Base-by-base conservation (phyloP, 306 rosid genomes). In the Trichosanthes truncata region DNA sequence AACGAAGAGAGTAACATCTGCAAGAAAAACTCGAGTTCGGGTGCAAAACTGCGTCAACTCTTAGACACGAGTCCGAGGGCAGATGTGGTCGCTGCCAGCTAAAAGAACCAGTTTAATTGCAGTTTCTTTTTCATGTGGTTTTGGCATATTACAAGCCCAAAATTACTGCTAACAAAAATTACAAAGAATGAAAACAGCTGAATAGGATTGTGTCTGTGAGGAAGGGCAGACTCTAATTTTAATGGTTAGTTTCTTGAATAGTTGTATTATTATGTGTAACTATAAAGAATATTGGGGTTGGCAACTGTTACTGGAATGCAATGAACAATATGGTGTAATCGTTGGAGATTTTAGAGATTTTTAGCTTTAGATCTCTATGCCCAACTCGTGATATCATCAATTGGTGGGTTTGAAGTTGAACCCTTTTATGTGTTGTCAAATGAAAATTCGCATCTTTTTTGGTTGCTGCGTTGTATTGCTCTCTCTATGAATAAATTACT, bases 101-200 rank as follows among this genome's bases (percentile, higher is more conserved):
- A 87, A 88, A 29, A 41, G 74, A 81, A 78, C 86, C 77, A 45
- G 87, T 78, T 40, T 55, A 43, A 45, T 26, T 66, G 80, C 84
- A 66, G 87, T 71, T 84, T 82, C 81, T 72, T 71, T 17, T 51
- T 41, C 56, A 66, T 81, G 97, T 93, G 91, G 89, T 95, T 95
- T 93, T 95, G 99, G 97, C 97, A 89, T 91, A 91, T 95, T 91
- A 86, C 82, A 81, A 88, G 96, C 81, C 94, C 99, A 91, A 89
- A 91, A 91, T 84, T 91, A 86, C 92, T 81, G 86, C 97, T 93
- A 86, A 90, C 96, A 78, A 86, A 80, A 89, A 80, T 85, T 83
- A 77, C 84, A 79, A 49, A 83, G 79, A 76, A 86, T 81, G 82
- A 87, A 81, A 86, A 78, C 85, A 80, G 81, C 83, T 85, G 84